Evolutionary conservation across 306 rosid species (phyloP).

Genomic region (Cicer pinnatifidum): DNA sequence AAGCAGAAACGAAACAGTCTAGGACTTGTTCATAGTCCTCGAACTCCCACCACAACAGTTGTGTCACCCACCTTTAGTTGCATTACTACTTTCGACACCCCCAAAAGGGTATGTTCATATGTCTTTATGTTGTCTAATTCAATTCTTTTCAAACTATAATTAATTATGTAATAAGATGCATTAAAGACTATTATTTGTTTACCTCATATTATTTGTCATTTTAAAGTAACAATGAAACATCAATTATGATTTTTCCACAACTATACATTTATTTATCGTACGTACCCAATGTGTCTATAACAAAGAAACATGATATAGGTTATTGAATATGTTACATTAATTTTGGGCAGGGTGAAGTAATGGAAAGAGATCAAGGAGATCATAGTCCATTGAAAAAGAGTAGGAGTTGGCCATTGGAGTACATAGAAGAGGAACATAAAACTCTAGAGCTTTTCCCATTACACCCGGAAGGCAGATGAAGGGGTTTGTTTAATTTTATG

Average conservation of each 20-base stretch:
- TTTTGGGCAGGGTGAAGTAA: constrained; percentile 47
- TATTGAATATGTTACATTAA: neutral
- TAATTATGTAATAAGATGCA: neutral
- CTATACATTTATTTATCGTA: no score
- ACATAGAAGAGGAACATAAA: constrained; percentile 66
- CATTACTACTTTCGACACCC: constrained; percentile 40
- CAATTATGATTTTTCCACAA: no score
- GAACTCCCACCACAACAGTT: constrained; percentile 50
- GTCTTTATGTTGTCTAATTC: neutral
- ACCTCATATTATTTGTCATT: no score
- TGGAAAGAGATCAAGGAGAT: constrained; percentile 60
- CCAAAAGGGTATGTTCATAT: constrained; percentile 39
- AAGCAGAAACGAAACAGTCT: constrained; percentile 77
- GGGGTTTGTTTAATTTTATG: constrained; percentile 40
- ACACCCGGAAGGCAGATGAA: constrained; percentile 85
- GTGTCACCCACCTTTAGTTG: constrained; percentile 46
- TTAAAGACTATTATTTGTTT: no score
- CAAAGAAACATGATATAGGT: no score
- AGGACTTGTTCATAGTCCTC: constrained; percentile 65
- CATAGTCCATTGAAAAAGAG: constrained; percentile 82
- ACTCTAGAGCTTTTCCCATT: constrained; percentile 96
- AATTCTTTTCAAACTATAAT: no score
- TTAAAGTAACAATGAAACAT: no score
- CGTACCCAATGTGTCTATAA: no score
- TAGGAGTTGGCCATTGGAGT: constrained; percentile 79